Conservation (phyloP, 1,139 yeast species). For the Blastobotrys apis region DNA sequence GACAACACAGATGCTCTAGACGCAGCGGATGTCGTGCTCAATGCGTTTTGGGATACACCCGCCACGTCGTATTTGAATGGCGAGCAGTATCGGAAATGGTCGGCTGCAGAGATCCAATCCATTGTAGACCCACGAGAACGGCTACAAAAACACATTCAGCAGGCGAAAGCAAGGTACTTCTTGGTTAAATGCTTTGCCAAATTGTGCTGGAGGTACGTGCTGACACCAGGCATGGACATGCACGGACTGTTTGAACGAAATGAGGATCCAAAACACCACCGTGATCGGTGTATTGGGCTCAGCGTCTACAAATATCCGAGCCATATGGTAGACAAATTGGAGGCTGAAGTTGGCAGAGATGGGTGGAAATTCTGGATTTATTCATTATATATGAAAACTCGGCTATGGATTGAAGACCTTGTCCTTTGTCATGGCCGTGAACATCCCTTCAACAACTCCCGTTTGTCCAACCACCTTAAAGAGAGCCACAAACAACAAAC, state of each 20-base stretch:
- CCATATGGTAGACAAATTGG: constrained; percentile 7
- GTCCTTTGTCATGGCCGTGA: neutral
- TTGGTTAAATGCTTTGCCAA: neutral
- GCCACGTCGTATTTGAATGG: neutral
- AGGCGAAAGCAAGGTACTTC: neutral
- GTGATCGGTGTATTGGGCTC: constrained; percentile 9
- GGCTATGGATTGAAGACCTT: neutral
- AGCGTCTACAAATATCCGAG: constrained; percentile 11
- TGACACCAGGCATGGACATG: neutral
- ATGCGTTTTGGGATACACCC: neutral
- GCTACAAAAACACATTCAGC: neutral
- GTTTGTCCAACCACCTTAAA: neutral
- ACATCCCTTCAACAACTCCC: constrained; percentile 6
- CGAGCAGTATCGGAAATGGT: neutral
- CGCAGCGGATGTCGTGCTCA: constrained; percentile 3
- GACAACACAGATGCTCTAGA: constrained; percentile 1
- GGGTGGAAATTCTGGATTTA: constrained; percentile 6
- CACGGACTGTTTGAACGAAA: neutral
- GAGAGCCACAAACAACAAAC: neutral
- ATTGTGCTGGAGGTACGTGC: neutral
- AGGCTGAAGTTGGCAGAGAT: constrained; percentile 4
- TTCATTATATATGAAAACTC: neutral
- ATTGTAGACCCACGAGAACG: constrained; percentile 7
- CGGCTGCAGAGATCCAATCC: neutral
- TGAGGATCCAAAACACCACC: neutral